Conservation (phyloP, 352 stramenopile species). For the Globisporangium apiculatum region DNA sequence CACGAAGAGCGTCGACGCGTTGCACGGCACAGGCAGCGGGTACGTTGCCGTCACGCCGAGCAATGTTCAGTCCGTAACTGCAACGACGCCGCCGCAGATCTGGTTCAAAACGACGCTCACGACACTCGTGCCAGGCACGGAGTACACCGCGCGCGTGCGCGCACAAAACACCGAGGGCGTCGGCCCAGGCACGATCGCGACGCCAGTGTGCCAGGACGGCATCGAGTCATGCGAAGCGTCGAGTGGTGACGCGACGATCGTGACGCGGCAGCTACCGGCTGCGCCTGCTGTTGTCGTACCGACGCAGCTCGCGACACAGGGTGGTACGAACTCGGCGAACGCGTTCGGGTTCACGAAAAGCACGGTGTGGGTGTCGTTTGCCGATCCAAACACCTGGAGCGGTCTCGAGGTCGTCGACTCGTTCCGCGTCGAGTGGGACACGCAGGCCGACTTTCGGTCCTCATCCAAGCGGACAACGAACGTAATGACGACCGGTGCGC, state of each 20-base stretch:
- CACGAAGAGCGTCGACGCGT: constrained; percentile 25
- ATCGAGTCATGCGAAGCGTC: constrained; percentile 71
- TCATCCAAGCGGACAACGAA: constrained; percentile 22
- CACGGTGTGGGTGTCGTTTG: constrained; percentile 49
- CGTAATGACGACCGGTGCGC: constrained; percentile 16
- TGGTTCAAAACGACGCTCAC: constrained; percentile 24
- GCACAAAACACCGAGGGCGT: constrained; percentile 83
- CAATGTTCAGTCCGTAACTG: constrained; percentile 6
- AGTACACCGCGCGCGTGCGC: constrained; percentile 80
- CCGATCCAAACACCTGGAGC: constrained; percentile 59
- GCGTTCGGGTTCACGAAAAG: constrained; percentile 59
- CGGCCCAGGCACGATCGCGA: constrained; percentile 44
- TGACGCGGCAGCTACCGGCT: constrained; percentile 56
- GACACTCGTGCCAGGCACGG: constrained; percentile 31
- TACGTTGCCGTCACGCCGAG: constrained; percentile 25
- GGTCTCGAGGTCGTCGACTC: constrained; percentile 76
- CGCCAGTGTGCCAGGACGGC: constrained; percentile 81
- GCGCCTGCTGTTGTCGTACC: constrained; percentile 38
- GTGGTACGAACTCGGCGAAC: constrained; percentile 26
- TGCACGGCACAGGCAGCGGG: constrained; percentile 42
- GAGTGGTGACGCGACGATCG: constrained; percentile 16
- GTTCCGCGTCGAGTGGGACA: constrained; percentile 91
- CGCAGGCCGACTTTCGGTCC: constrained; percentile 49
- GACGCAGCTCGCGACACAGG: constrained; percentile 28
- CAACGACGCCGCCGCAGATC: constrained; percentile 2